These are phyloP conservation scores for Calonectria montana DNA, from an alignment of 2,329 filamentous ascomycete species.

Conservation along the genomic window DNA sequence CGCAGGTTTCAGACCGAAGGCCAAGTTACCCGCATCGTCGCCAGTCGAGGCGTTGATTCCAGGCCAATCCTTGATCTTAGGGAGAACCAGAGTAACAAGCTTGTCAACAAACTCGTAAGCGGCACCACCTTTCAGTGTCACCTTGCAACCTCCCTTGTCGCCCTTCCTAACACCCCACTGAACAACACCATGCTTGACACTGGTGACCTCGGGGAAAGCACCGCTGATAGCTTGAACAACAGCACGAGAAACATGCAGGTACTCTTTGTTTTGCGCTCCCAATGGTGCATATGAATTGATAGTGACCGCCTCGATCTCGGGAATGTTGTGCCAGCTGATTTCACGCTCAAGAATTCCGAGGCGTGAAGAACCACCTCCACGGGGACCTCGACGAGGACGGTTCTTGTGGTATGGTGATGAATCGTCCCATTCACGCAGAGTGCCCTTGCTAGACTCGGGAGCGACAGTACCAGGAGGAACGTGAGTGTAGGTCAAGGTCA, in stretches of 20 bases:
- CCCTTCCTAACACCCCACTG: constrained; percentile 81
- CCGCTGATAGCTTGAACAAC: constrained; percentile 88
- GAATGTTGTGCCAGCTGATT: constrained; percentile 86
- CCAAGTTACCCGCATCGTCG: constrained; percentile 88
- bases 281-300: constrained; percentile 81
- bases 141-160: constrained; percentile 80
- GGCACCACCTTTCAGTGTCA: constrained; percentile 79
- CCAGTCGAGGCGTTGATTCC: constrained; percentile 76
- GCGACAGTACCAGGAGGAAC: constrained; percentile 77
- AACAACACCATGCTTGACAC: constrained; percentile 75
- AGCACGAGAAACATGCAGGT: constrained; percentile 85
- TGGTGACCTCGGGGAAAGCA: constrained; percentile 76
- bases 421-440: constrained; percentile 87
- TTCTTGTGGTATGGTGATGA: constrained; percentile 96
- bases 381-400: constrained; percentile 83
- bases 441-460: constrained; percentile 63
- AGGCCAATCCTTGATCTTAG: constrained; percentile 95
- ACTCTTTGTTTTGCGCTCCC: constrained; percentile 76
- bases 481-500: constrained; percentile 91
- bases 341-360: constrained; percentile 78
- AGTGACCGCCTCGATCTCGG: constrained; percentile 82
- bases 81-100: constrained; percentile 88
- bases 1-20: constrained; percentile 81
- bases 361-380: constrained; percentile 74
- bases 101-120: constrained; percentile 94